A percentile compares a stretch with the other conserved stretches of the same genome.
phyloP scores from a whole-genome alignment of 176 grass and related monocot genomes.

The Hordeum marinum region DNA sequence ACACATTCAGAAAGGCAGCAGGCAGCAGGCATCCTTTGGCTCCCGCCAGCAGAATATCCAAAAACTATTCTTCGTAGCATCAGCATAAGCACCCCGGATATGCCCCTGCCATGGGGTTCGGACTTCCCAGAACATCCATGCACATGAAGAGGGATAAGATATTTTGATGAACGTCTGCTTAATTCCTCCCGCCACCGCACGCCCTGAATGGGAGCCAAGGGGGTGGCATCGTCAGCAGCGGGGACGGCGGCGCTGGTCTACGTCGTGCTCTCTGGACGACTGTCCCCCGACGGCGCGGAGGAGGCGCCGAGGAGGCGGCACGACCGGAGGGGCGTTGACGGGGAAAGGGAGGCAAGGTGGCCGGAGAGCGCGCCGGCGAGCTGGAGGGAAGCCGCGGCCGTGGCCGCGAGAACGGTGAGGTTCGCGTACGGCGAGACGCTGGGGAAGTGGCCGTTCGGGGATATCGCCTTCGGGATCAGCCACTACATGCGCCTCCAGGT shows the following conservation, averaged over 20 bases:
- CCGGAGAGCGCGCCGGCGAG: constrained; percentile 49
- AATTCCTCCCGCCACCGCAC: not conserved
- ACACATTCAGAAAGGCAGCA: not conserved
- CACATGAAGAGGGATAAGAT: not conserved
- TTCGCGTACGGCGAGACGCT: constrained; percentile 63
- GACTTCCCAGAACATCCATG: not conserved
- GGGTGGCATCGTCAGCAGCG: constrained; percentile 27
- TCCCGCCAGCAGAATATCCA: constrained; percentile 30
- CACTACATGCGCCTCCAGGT: constrained; percentile 62
- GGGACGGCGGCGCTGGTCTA: constrained; percentile 49
- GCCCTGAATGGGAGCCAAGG: constrained; percentile 3
- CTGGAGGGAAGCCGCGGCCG: constrained; percentile 32
- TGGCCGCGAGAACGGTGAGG: constrained; percentile 38
- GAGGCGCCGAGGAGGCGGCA: not conserved
- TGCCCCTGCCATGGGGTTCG: not conserved
- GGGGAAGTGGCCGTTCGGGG: constrained; percentile 61
- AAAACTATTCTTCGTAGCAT: not conserved
- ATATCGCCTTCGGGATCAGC: constrained; percentile 77
- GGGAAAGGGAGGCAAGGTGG: constrained; percentile 25
- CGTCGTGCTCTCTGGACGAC: constrained; percentile 35
- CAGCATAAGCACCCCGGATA: constrained; percentile 1
- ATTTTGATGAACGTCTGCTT: not conserved
- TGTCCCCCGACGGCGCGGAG: not conserved
- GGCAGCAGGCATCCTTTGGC: not conserved
- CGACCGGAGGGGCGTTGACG: not conserved